Conservation (phyloP, 2,329 filamentous ascomycete species). For the Xylariaceae sp. region DNA sequence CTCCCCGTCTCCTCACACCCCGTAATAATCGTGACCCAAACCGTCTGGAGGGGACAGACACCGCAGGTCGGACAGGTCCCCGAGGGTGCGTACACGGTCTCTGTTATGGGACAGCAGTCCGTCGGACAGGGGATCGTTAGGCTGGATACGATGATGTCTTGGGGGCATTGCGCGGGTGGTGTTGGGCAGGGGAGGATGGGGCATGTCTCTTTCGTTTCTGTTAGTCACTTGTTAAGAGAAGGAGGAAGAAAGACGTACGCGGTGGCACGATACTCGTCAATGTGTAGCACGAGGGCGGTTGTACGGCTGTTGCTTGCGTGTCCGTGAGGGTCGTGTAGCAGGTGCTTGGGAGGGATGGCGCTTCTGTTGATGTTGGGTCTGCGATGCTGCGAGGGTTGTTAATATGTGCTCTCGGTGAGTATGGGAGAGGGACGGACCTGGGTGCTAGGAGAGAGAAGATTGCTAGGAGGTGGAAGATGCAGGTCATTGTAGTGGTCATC, state of each 20-base stretch:
- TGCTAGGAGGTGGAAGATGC: conserved; percentile 1
- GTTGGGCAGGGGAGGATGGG: conserved; percentile 22
- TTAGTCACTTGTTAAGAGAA: neutral
- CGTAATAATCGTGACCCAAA: conserved; percentile 29
- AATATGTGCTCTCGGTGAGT: neutral
- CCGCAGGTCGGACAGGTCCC: conserved; percentile 27
- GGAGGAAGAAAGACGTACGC: conserved; percentile 7
- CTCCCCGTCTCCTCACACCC: conserved; percentile 17
- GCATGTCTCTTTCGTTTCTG: conserved; percentile 21
- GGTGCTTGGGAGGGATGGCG: conserved; percentile 14
- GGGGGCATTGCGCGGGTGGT: conserved; percentile 28
- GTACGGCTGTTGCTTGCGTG: conserved; percentile 17
- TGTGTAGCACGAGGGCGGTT: conserved; percentile 26
- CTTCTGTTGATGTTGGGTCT: neutral
- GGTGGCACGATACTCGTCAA: conserved; percentile 19
- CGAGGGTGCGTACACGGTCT: conserved; percentile 23
- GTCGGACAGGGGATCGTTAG: conserved; percentile 35
- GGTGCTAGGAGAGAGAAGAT: conserved; percentile 15
- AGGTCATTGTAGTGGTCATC: neutral
- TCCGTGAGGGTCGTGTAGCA: conserved; percentile 27
- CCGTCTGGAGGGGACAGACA: conserved; percentile 26
- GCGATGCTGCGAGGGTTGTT: neutral
- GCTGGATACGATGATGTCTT: conserved; percentile 31
- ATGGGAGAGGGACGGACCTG: conserved; percentile 17
- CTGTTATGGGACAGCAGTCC: conserved; percentile 36